phyloP scores from a whole-genome alignment of 805 yeast species.

The Grigorovia transvaalensis region DNA sequence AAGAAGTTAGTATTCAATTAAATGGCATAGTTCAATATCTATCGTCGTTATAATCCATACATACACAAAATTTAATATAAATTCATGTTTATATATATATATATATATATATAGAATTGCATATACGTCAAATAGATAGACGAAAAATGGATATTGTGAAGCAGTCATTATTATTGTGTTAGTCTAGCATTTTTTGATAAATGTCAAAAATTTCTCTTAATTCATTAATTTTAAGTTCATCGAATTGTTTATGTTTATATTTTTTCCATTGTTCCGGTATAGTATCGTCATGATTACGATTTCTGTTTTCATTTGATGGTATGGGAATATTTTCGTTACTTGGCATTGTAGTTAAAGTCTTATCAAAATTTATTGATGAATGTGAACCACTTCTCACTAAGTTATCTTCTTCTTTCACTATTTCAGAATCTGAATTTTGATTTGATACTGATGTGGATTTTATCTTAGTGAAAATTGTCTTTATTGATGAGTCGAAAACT shows the following conservation, averaged over 20 bases:
- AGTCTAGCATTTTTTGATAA: constrained; percentile 15
- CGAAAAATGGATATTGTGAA: background rate
- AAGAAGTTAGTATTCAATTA: constrained; percentile 3
- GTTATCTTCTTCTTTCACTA: constrained; percentile 2
- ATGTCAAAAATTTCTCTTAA: constrained; percentile 23
- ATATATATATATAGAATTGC: background rate
- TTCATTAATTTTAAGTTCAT: constrained; percentile 23
- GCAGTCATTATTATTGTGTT: background rate
- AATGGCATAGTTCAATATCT: constrained; percentile 6
- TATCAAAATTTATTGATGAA: constrained; percentile 10
- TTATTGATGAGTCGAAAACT: constrained; percentile 23
- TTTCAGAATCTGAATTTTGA: constrained; percentile 4
- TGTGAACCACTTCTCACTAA: constrained; percentile 13
- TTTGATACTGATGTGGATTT: constrained; percentile 8
- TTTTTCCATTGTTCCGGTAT: constrained; percentile 15
- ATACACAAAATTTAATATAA: too few species aligned
- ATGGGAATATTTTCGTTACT: background rate
- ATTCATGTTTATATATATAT: background rate
- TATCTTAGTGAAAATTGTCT: constrained; percentile 23
- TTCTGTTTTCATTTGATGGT: background rate
- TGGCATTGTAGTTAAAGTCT: background rate
- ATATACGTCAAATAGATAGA: background rate
- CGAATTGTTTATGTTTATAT: constrained; percentile 19
- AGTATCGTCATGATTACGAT: background rate
- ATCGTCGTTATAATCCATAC: constrained; percentile 3